Evolutionary conservation across 495 filamentous ascomycete genomes (phyloP), one percentile per base, ranked within the genome.

Genomic region (Xylaria intraflava): DNA sequence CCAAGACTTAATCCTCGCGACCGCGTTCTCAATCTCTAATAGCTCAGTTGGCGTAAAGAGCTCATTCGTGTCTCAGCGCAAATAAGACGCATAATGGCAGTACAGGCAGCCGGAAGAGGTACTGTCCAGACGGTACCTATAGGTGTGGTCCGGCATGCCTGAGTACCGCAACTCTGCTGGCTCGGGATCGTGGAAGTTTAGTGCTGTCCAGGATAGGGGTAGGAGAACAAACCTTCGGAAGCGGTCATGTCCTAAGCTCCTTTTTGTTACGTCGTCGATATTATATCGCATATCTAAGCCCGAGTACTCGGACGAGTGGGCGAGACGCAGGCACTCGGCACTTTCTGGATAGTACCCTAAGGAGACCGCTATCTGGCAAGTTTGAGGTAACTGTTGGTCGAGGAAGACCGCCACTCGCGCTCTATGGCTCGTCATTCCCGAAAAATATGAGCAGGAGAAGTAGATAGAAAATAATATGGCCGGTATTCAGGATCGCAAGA

Each of bases 101-200:
- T 26, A 26, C 33, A 38, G 26, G 35, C 35, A 20, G 35, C 48
- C 30, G 29, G 16, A 41, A 51, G 35, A 22, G 48, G 48, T 10
- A 51, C 48, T 41, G 6, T 51, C 48, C 48, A 51, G 48, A 40
- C 29, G 48, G 36, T 40, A n/a, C n/a, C n/a, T n/a, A 7, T 12
- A 22, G 17, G 31, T 51, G 33, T 51, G 2, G 12, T 12, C 30
- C 26, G 33, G 48, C 35, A 22, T 20, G 31, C 29, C 17, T n/a
- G 33, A 40, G 48, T 51, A 51, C 30, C 5, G n/a, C 27, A 40
- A 14, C 31, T 36, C 48, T 33, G 31, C 31, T 33, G 6, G 31
- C 36, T 51, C 22, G 30, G 40, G 48, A 19, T 51, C 48, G 29
- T 26, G 33, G 7, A 51, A 40, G 29, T 31, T 0, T 39, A 51